Evolutionary conservation across 257 asterid species (phyloP).

Genomic region (Galeopsis tetrahit): DNA sequence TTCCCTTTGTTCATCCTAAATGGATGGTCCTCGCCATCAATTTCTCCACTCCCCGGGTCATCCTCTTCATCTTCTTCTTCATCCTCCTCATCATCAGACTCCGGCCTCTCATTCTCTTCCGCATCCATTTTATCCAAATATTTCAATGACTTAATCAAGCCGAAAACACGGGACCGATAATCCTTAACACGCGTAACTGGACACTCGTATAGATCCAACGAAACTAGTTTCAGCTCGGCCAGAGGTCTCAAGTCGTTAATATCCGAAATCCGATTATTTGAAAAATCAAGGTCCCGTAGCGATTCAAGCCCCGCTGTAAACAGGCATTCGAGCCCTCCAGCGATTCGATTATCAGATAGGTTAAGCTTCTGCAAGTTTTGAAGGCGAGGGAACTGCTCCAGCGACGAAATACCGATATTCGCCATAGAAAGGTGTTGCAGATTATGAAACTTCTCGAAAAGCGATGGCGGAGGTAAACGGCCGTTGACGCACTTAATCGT

Average conservation of each 20-base stretch:
- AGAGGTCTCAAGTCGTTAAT: conserved; percentile 78
- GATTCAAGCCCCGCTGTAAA: conserved; percentile 77
- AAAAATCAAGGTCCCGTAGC: conserved; percentile 87
- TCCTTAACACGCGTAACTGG: conserved; percentile 89
- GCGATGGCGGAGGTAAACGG: conserved; percentile 84
- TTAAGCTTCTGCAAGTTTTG: conserved; percentile 72
- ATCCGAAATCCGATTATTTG: conserved; percentile 86
- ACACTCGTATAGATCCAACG: conserved; percentile 94
- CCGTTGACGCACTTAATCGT: conserved; percentile 94
- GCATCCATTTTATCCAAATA: conserved; percentile 96
- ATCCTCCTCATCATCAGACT: conserved; percentile 87
- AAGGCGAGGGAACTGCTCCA: conserved; percentile 83
- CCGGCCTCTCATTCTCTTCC: conserved; percentile 93
- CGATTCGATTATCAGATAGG: conserved; percentile 85
- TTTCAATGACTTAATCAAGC: conserved; percentile 78
- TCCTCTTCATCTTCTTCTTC: conserved; percentile 67
- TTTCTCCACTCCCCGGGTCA: conserved; percentile 93
- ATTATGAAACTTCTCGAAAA: conserved; percentile 82
- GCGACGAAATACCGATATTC: conserved; percentile 82
- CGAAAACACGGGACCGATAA: conserved; percentile 84
- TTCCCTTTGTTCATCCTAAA: conserved; percentile 59
- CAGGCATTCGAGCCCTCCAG: conserved; percentile 83
- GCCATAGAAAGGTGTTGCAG: conserved; percentile 90
- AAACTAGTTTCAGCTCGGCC: conserved; percentile 79
- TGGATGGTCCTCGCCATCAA: conserved; percentile 72